These are phyloP conservation scores for Leccinum fallax DNA, from an alignment of 1,284 basidiomycete species.

Conservation along the genomic window DNA sequence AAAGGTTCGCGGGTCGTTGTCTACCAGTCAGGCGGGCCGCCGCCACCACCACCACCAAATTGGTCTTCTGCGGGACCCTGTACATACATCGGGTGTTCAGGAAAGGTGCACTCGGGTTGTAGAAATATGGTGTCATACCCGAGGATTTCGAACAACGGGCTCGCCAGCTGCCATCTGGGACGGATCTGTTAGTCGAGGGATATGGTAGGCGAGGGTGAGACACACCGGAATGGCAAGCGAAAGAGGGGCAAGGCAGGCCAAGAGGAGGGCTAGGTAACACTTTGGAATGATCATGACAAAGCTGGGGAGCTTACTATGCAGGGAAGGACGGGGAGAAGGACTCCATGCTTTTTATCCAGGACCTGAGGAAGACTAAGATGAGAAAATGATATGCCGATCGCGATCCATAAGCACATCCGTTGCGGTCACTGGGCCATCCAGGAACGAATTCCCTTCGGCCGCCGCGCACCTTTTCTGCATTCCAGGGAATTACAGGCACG, in stretches of 20 bases:
- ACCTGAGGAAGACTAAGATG: conserved; percentile 20
- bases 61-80: conserved; percentile 22
- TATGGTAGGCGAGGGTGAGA: neutral
- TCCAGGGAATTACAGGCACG: conserved; percentile 26
- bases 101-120: neutral
- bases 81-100: conserved; percentile 3
- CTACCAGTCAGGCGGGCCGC: conserved; percentile 30
- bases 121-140: conserved; percentile 15
- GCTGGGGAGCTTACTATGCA: conserved; percentile 2
- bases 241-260: conserved; percentile 23
- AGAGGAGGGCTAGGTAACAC: conserved; percentile 25
- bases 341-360: conserved; percentile 27
- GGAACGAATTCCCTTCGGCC: conserved; percentile 29
- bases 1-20: neutral
- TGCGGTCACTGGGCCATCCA: conserved; percentile 22
- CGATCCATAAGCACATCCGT: conserved; percentile 18
- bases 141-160: conserved; percentile 2
- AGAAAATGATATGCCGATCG: conserved; percentile 25
- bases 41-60: conserved; percentile 20
- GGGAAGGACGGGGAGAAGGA: neutral
- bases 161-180: conserved; percentile 17
- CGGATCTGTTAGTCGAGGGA: neutral
- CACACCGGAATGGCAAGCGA: conserved; percentile 31
- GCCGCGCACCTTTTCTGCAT: conserved; percentile 26
- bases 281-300: conserved; percentile 23